These are phyloP conservation scores for Rhizophora mangle DNA, from an alignment of 345 rosid genomes.

Conservation along the genomic window DNA sequence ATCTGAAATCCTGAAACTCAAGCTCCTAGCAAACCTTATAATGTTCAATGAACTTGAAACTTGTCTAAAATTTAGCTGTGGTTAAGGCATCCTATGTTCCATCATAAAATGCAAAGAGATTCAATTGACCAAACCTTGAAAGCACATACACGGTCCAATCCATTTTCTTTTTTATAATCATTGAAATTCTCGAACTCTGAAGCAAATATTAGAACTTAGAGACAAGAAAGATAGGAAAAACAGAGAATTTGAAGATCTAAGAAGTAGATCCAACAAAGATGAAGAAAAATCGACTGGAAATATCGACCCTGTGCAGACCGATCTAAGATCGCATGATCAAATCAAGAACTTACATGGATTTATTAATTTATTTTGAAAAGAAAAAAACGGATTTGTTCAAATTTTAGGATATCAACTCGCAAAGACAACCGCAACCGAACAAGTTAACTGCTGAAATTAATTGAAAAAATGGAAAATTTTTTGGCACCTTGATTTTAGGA, in stretches of 20 bases:
- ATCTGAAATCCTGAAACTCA: neutral
- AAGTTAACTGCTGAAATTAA: neutral
- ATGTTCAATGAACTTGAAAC: neutral
- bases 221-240: neutral
- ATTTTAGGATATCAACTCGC: neutral
- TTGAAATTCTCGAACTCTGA: too few species aligned
- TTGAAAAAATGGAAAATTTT: neutral
- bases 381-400: neutral
- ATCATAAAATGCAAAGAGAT: neutral
- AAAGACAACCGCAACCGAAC: neutral
- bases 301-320: neutral
- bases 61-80: too few species aligned
- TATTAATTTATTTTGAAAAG: neutral
- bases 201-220: too few species aligned
- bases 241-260: neutral
- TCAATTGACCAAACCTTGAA: neutral
- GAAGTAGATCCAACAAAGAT: neutral
- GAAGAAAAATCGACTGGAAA: neutral
- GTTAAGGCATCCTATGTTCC: neutral
- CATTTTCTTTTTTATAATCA: too few species aligned
- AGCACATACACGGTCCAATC: too few species aligned
- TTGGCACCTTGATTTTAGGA: conserved; percentile 61
- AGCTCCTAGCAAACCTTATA: neutral
- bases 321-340: conserved; percentile 5
- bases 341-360: neutral